Evolutionary conservation across 805 yeast species (phyloP), one percentile per base, ranked within the genome.

Genomic region (Candida chauliodis): DNA sequence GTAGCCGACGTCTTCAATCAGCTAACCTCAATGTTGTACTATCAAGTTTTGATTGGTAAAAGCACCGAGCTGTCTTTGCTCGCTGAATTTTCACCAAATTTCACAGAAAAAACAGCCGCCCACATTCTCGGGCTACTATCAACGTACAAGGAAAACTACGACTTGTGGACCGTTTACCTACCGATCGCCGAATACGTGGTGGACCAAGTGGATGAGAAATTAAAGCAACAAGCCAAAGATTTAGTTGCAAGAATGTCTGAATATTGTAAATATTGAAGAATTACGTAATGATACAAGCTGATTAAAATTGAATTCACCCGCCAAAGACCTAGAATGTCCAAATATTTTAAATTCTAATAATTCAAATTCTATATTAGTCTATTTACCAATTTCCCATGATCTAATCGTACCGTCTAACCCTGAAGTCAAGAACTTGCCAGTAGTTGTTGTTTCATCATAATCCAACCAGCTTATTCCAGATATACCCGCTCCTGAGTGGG

Each of bases 341-440:
- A 17, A n/a, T 23, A 26, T 25, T 38, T 28, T 26, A 34, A 32
- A 11, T 13, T 19, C 14, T 34, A 34, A 13, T 8, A 7, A 34
- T 15, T 21, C 8, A 34, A 34, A 20, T n/a, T 27, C 5, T 35
- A n/a, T 21, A 21, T 7, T 8, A 10, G 3, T 30, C 40, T 25
- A 20, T 35, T 13, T 26, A 26, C 30, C 34, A 11, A 71, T 73
- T 8, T 53, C 52, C 98, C 98, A 93, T 21, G 69, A 62, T 61
- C 84, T 90, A 40, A 91, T 68, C 36, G 81, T 72, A 2, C 91
- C 87, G 57, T 93, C 99, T 11, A 79, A 64, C 25, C 99, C 99
- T 15, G 78, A 81, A 45, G 84, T 78, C 7, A 79, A 76, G 28
- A 90, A 56, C 8, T 66, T 62, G 4, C 63, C 66, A 25, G 38